A percentile compares a stretch with the other conserved stretches of the same genome.
Evolutionary conservation across 768 basidiomycete species (phyloP).

Genomic region (Termitomyces titanicus): DNA sequence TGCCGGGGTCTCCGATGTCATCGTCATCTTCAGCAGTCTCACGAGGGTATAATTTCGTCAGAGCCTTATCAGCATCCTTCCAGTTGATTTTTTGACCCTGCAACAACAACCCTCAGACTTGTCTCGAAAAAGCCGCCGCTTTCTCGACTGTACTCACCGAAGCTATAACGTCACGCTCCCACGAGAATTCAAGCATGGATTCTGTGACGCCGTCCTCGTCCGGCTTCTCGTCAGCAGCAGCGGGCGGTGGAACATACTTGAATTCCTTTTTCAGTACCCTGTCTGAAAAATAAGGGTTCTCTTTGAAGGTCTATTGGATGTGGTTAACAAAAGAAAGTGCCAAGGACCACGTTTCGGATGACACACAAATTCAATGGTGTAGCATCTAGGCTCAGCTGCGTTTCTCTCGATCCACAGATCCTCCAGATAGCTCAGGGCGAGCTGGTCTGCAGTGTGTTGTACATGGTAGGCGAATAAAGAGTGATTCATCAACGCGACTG

Average conservation of each 20-base stretch:
- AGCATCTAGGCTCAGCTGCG: constrained; percentile 70
- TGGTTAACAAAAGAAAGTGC: constrained; percentile 4
- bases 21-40: constrained; percentile 58
- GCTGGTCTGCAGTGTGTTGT: constrained; percentile 73
- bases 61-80: constrained; percentile 74
- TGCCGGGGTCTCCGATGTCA: constrained; percentile 64
- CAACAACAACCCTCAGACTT: constrained; percentile 4
- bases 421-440: constrained; percentile 79
- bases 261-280: constrained; percentile 78
- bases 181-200: constrained; percentile 77
- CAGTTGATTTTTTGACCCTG: constrained; percentile 72
- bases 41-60: constrained; percentile 78
- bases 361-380: constrained; percentile 87
- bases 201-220: constrained; percentile 75
- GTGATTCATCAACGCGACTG: constrained; percentile 80
- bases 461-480: constrained; percentile 56
- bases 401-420: constrained; percentile 84
- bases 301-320: constrained; percentile 65
- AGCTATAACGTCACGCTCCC: constrained; percentile 69
- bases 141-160: constrained; percentile 41
- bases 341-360: background rate
- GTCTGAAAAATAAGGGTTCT: constrained; percentile 82
- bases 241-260: constrained; percentile 59
- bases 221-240: constrained; percentile 50
- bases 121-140: constrained; percentile 1